Percentiles rank a stretch among this genome's conserved stretches.
Evolutionary conservation across 106 monocot species (phyloP).

Genomic region (Phalaenopsis aphrodite): DNA sequence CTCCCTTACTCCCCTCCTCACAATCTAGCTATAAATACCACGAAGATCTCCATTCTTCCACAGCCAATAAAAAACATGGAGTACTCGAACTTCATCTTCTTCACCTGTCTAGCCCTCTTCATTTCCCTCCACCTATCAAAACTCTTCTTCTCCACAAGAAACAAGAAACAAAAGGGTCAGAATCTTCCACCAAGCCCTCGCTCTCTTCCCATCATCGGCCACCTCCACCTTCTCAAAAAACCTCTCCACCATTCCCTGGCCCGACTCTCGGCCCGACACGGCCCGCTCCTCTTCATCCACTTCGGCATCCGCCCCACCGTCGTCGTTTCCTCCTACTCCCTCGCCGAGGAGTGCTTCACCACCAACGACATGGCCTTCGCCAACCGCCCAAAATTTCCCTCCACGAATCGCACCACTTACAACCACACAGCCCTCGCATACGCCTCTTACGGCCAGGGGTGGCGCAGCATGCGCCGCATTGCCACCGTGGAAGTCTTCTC

Average conservation of each 20-base stretch:
- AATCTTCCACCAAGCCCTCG: constrained; percentile 12
- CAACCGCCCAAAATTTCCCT: constrained; percentile 4
- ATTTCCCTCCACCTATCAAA: background rate
- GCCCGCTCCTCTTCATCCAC: constrained; percentile 8
- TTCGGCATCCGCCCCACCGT: constrained; percentile 11
- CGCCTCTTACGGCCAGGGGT: background rate
- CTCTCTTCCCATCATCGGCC: constrained; percentile 14
- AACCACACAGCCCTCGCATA: background rate
- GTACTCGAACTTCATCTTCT: background rate
- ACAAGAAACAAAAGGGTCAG: background rate
- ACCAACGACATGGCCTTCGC: constrained; percentile 10
- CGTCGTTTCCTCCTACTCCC: constrained; percentile 4
- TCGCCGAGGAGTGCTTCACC: constrained; percentile 14
- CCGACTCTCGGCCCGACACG: constrained; percentile 7
- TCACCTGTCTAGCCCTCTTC: background rate
- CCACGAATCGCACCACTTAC: background rate
- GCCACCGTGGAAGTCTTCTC: background rate
- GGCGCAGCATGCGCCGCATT: constrained; percentile 1
- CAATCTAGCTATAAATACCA: too few relatives aligned
- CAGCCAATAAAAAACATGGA: background rate
- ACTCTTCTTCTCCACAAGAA: background rate
- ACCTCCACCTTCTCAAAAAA: constrained; percentile 14
- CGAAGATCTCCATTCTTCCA: too few relatives aligned
- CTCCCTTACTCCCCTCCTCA: too few relatives aligned
- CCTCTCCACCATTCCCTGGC: constrained; percentile 18